Conservation (phyloP, 1,284 basidiomycete genomes). For the Phlebopus sp. region DNA sequence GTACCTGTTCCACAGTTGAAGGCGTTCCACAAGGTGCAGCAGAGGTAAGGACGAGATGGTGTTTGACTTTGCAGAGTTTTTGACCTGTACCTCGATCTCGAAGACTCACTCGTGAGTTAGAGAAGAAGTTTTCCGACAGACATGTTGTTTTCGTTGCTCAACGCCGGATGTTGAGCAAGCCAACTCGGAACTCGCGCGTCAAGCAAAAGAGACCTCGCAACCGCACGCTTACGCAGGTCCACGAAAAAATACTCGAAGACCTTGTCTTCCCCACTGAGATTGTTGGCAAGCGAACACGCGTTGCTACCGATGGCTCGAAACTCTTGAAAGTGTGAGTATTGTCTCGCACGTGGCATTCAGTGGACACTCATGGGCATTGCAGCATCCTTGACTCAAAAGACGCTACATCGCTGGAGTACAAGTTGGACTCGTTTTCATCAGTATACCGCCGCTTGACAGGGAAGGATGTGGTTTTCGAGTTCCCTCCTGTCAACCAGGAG, state of each 20-base stretch:
- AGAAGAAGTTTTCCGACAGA: conserved; percentile 99
- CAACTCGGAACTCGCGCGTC: conserved; percentile 88
- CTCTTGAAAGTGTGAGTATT: conserved; percentile 88
- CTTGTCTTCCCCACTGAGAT: conserved; percentile 99
- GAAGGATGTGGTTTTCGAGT: conserved; percentile 91
- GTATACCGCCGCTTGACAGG: conserved; percentile 94
- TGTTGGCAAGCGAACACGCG: conserved; percentile 95
- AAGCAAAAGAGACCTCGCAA: conserved; percentile 96
- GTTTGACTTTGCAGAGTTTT: background rate
- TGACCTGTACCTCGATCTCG: conserved; percentile 7
- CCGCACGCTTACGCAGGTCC: conserved; percentile 96
- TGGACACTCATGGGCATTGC: conserved; percentile 21
- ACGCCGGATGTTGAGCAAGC: conserved; percentile 98
- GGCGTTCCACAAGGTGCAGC: conserved; percentile 99
- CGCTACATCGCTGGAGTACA: conserved; percentile 98
- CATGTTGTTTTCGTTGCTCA: conserved; percentile 99
- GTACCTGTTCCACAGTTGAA: conserved; percentile 97
- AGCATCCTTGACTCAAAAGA: conserved; percentile 99
- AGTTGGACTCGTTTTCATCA: conserved; percentile 94
- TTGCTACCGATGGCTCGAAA: conserved; percentile 88
- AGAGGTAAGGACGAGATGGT: conserved; percentile 62
- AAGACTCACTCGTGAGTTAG: conserved; percentile 97
- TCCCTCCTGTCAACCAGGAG: conserved; percentile 70
- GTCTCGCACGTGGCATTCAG: conserved; percentile 10
- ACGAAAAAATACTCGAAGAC: conserved; percentile 98